A percentile compares a stretch with the other conserved stretches of the same genome.
phyloP scores from a whole-genome alignment of 371 early-diverging fungal genomes.

The Mortierella polycephala region DNA sequence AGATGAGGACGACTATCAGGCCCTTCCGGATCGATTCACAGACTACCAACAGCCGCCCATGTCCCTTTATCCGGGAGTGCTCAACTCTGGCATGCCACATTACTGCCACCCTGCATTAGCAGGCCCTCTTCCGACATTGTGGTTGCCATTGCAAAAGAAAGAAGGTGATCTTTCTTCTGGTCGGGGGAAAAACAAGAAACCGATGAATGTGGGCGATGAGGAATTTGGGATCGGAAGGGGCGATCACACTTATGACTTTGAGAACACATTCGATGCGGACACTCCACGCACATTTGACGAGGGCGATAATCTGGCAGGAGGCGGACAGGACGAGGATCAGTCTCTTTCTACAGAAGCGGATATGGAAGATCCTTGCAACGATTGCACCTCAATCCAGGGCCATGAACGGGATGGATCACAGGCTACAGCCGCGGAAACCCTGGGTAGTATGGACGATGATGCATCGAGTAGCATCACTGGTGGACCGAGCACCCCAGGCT shows the following conservation, averaged over 20 bases:
- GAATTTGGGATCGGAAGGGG: background rate
- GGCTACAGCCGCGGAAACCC: background rate
- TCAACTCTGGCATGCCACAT: conserved; percentile 80
- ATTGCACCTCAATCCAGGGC: background rate
- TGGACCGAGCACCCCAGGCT: conserved; percentile 18
- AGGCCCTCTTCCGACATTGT: conserved; percentile 78
- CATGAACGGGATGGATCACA: background rate
- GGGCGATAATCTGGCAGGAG: conserved; percentile 47
- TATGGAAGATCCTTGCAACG: background rate
- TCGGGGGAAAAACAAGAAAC: background rate
- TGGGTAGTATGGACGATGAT: conserved; percentile 4
- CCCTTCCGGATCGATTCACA: conserved; percentile 54
- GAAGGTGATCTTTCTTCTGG: background rate
- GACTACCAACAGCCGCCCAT: conserved; percentile 59
- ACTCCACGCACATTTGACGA: conserved; percentile 31
- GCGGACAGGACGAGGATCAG: conserved; percentile 48
- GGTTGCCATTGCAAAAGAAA: conserved; percentile 67
- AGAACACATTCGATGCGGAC: background rate
- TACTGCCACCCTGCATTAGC: conserved; percentile 80
- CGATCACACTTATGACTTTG: too few species aligned
- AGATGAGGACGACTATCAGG: conserved; percentile 79
- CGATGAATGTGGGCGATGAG: background rate
- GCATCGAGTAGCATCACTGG: conserved; percentile 23
- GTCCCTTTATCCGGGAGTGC: conserved; percentile 75
- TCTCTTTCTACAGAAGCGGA: background rate